A percentile compares a stretch with the other conserved stretches of the same genome.
Conservation (phyloP, 768 basidiomycete genomes). For the Strobilomyces dryophilus region DNA sequence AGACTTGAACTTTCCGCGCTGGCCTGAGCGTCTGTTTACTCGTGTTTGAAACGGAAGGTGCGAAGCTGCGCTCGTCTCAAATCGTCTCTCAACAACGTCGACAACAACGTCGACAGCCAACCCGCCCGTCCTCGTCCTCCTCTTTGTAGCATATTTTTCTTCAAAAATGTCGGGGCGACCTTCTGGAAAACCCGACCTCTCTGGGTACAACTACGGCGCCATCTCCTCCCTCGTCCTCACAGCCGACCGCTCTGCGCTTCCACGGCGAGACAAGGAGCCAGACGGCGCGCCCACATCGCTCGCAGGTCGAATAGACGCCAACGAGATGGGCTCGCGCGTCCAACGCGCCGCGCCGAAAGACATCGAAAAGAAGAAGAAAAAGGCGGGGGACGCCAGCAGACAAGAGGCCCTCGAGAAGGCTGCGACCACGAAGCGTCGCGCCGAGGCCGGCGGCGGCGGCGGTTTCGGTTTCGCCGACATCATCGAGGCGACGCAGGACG, state of each 20-base stretch:
- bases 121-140: background rate
- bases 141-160: slow-evolving; percentile 1
- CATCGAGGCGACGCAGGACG: slow-evolving; percentile 88
- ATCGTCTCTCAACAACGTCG: slow-evolving; percentile 10
- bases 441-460: slow-evolving; percentile 46
- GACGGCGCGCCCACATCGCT: slow-evolving; percentile 95
- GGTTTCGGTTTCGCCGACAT: slow-evolving; percentile 88
- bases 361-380: slow-evolving; percentile 91
- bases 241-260: slow-evolving; percentile 78
- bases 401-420: slow-evolving; percentile 58
- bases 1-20: too few species aligned
- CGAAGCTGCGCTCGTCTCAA: slow-evolving; percentile 4
- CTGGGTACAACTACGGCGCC: slow-evolving; percentile 93
- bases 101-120: slow-evolving; percentile 6
- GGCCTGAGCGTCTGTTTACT: slow-evolving; percentile 10
- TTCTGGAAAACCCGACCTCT: slow-evolving; percentile 68
- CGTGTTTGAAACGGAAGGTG: slow-evolving; percentile 17
- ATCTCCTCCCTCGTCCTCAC: slow-evolving; percentile 93
- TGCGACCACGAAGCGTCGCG: slow-evolving; percentile 49
- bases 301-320: slow-evolving; percentile 82
- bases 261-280: slow-evolving; percentile 90
- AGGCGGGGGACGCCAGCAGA: slow-evolving; percentile 50
- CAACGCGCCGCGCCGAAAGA: slow-evolving; percentile 81
- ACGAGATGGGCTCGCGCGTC: slow-evolving; percentile 92
- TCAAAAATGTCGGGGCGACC: slow-evolving; percentile 38